Base-by-base conservation (phyloP, 2,329 filamentous ascomycete species). In the Exophiala spinifera region DNA sequence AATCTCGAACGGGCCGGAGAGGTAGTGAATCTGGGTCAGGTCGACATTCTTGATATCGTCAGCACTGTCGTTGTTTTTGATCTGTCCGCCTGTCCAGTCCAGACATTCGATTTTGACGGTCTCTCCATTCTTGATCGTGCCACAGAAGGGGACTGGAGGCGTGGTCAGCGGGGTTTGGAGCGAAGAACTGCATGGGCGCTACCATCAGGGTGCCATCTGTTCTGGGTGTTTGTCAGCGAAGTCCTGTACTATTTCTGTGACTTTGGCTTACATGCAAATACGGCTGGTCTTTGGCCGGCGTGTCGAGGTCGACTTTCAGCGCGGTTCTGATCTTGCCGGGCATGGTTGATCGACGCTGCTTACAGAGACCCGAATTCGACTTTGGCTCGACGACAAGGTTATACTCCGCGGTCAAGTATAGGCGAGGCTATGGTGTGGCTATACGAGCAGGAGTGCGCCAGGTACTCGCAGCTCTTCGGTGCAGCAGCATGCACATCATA, bases 191-290 rank as follows among this genome's bases (percentile, higher is more conserved):
- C 66, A 78, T 49, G 42, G n/a, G 8, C 19, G 14, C n/a, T 78
- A 91, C 89, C 86, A 61, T 95, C 91, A 33, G 91, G 91, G 67
- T 96, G 91, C 91, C 91, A 96, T 69, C 91, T 80, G 66, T 96
- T 96, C 87, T 90, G 61, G 17, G 37, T n/a, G 31, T 4, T 17
- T 53, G 28, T 55, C 37, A 47, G 28, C 49, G 31, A 25, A 20
- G 13, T 5, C 20, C 2, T 19, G 4, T 36, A 17, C 17, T 21
- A 13, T 10, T 33, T 1, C 33, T 37, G 20, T 54, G 55, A 64
- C 33, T 11, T 31, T 13, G 36, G 70, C 83, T 67, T 77, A 88
- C 86, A 72, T 92, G 88, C 8, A 91, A 73, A 48, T 81, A 80
- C 1, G 80, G 71, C 67, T 92, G 88, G 59, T 89, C 82, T 33